Conservation (phyloP, 805 yeast genomes). For the Nakazawaea populi region DNA sequence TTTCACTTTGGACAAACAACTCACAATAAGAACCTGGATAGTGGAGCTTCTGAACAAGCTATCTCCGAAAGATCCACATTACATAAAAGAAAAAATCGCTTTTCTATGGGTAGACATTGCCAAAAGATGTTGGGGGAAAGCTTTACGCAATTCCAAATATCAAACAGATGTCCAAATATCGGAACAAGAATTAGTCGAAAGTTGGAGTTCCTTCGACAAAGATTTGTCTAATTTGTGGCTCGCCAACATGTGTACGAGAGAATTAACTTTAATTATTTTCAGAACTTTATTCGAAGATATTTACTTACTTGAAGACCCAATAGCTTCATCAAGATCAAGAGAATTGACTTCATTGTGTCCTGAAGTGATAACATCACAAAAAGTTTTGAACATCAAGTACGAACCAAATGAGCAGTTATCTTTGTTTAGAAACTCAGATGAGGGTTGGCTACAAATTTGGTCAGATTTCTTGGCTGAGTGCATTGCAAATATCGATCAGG, state of each 20-base stretch:
- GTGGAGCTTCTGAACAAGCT: conserved; percentile 67
- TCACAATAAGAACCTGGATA: conserved; percentile 79
- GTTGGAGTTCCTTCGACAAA: conserved; percentile 87
- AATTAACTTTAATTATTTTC: conserved; percentile 69
- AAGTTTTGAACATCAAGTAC: conserved; percentile 54
- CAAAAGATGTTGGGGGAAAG: conserved; percentile 85
- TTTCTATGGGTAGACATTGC: conserved; percentile 88
- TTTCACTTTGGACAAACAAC: conserved; percentile 47
- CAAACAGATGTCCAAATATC: conserved; percentile 16
- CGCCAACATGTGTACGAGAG: conserved; percentile 56
- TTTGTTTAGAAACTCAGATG: conserved; percentile 58
- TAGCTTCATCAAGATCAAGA: conserved; percentile 75
- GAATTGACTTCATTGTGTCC: conserved; percentile 78
- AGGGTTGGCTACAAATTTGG: conserved; percentile 91
- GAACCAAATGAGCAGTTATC: conserved; percentile 60
- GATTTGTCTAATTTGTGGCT: conserved; percentile 75
- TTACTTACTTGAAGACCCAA: conserved; percentile 85
- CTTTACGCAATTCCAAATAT: conserved; percentile 33
- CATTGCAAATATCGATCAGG: conserved; percentile 27
- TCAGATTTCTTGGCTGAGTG: conserved; percentile 42
- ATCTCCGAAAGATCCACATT: conserved; percentile 72
- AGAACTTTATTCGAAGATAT: conserved; percentile 91
- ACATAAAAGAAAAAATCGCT: conserved; percentile 83
- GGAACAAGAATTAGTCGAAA: conserved; percentile 48
- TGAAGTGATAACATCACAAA: conserved; percentile 71